Evolutionary conservation across 2,329 filamentous ascomycete genomes (phyloP).

Genomic region (Colletotrichum lentis): DNA sequence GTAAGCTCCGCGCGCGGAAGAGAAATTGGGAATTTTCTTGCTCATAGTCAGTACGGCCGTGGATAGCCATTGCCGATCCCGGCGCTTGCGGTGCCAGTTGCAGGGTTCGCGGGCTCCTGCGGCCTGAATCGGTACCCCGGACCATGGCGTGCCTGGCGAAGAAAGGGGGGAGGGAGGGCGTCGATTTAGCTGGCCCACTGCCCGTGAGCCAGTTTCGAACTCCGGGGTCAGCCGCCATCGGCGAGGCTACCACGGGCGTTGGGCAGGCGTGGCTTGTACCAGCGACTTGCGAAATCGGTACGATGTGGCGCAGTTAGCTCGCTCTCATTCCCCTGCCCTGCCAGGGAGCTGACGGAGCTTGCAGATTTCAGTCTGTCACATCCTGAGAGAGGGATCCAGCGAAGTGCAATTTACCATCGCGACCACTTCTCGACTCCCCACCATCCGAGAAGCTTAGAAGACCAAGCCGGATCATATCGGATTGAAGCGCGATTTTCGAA

Average conservation of each 20-base stretch:
- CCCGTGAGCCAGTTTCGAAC: constrained; percentile 20
- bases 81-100: constrained; percentile 30
- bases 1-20: constrained; percentile 37
- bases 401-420: not conserved
- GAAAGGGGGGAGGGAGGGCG: constrained; percentile 6
- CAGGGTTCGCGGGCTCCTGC: constrained; percentile 26
- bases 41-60: constrained; percentile 31
- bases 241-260: not conserved
- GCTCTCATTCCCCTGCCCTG: not conserved
- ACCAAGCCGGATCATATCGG: no score
- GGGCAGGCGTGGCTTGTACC: not conserved
- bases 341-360: constrained; percentile 6
- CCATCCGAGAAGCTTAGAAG: not conserved
- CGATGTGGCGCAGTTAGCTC: constrained; percentile 17
- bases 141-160: constrained; percentile 11
- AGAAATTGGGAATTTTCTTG: constrained; percentile 33
- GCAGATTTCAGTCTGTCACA: constrained; percentile 1
- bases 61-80: constrained; percentile 37
- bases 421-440: not conserved
- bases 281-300: no score
- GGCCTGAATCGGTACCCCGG: constrained; percentile 35
- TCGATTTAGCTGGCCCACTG: constrained; percentile 20
- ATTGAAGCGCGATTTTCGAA: no score
- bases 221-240: constrained; percentile 2
- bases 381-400: not conserved